phyloP scores from a whole-genome alignment of 2,329 filamentous ascomycete species.

The Trichoderma koningii region DNA sequence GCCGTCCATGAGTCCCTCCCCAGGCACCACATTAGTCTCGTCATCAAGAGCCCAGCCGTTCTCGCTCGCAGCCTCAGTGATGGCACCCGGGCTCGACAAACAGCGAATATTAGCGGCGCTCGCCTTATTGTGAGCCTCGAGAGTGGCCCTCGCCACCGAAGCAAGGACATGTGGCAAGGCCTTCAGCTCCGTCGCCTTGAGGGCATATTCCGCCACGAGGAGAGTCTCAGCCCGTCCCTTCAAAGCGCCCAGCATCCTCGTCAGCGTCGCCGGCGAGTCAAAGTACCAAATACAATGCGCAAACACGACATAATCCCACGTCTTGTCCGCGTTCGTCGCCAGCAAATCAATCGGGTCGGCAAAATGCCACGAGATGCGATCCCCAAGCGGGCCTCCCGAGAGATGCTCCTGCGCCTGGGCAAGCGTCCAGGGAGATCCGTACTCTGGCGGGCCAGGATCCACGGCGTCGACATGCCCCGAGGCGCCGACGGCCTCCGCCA shows the following conservation, averaged over 20 bases:
- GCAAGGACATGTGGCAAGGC: slow-evolving; percentile 54
- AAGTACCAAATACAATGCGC: slow-evolving; percentile 60
- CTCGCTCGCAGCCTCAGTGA: slow-evolving; percentile 41
- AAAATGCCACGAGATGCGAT: slow-evolving; percentile 48
- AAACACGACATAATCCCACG: slow-evolving; percentile 51
- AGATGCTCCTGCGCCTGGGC: slow-evolving; percentile 52
- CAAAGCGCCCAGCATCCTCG: slow-evolving; percentile 31
- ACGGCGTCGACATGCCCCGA: slow-evolving; percentile 52
- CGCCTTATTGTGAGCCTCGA: slow-evolving; percentile 46
- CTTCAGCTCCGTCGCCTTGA: slow-evolving; percentile 41
- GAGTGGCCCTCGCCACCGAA: slow-evolving; percentile 46
- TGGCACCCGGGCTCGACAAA: slow-evolving; percentile 45
- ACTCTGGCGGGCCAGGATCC: slow-evolving; percentile 54
- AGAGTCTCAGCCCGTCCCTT: slow-evolving; percentile 31
- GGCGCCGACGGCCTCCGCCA: slow-evolving; percentile 51
- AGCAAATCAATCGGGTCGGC: slow-evolving; percentile 43
- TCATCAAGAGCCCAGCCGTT: slow-evolving; percentile 44
- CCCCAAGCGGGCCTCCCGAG: slow-evolving; percentile 43
- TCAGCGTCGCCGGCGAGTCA: slow-evolving; percentile 38
- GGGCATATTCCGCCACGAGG: slow-evolving; percentile 36
- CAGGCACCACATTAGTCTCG: slow-evolving; percentile 43
- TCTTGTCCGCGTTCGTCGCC: slow-evolving; percentile 29
- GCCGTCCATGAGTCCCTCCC: slow-evolving; percentile 47
- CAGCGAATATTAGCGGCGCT: slow-evolving; percentile 52
- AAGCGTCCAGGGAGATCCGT: slow-evolving; percentile 54